Percentiles rank a stretch among this genome's conserved stretches.
Conservation (phyloP, 768 basidiomycete genomes). For the Arthromyces matolae region DNA sequence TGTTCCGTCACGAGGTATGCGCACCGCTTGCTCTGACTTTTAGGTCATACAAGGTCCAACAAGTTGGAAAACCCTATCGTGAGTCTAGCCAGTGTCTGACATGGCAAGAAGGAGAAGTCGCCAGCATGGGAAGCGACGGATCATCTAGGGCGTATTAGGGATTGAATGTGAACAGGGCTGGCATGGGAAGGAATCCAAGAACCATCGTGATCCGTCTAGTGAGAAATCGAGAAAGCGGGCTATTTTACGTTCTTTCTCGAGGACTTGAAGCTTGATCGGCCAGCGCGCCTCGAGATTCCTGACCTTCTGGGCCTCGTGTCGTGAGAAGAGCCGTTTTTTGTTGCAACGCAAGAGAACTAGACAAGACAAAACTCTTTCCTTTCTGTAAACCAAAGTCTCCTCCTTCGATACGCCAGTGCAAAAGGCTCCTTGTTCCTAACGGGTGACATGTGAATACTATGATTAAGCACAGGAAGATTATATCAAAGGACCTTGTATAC, state of each 20-base stretch:
- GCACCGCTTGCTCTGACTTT: too few relatives aligned
- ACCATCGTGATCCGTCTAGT: constrained; percentile 12
- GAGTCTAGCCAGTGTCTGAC: constrained; percentile 8
- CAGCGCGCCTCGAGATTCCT: constrained; percentile 2
- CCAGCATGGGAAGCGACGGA: constrained; percentile 1
- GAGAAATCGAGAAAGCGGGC: constrained; percentile 2
- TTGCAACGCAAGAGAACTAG: too few relatives aligned
- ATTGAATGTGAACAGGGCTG: constrained; percentile 7
- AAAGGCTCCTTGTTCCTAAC: too few relatives aligned
- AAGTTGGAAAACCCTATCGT: neutral
- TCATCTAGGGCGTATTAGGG: constrained; percentile 4
- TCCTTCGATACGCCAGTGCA: too few relatives aligned
- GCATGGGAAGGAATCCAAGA: constrained; percentile 6
- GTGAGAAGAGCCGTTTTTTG: too few relatives aligned
- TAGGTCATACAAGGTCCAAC: neutral
- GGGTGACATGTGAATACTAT: too few relatives aligned
- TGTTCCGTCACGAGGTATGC: constrained; percentile 1
- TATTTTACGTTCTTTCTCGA: neutral
- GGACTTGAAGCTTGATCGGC: constrained; percentile 8
- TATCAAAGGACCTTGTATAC: too few relatives aligned
- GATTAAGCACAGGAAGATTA: too few relatives aligned
- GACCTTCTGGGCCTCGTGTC: neutral
- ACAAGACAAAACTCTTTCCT: too few relatives aligned
- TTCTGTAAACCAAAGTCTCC: too few relatives aligned
- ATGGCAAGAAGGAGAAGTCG: constrained; percentile 13